These are phyloP conservation scores for Aspergillus unguis DNA, from an alignment of 2,329 filamentous ascomycete species.

Conservation along the genomic window DNA sequence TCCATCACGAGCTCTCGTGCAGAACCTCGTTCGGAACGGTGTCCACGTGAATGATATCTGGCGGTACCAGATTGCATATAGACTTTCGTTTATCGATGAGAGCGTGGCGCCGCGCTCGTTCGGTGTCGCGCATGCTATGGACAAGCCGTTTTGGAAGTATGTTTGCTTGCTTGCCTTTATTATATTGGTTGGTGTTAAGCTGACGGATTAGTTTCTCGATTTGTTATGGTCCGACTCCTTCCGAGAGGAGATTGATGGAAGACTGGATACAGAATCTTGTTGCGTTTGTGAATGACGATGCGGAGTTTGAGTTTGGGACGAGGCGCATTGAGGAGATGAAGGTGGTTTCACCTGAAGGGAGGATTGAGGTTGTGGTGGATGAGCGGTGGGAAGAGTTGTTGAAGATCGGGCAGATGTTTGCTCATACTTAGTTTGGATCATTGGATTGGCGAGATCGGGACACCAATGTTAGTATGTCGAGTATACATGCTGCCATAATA, in stretches of 20 bases:
- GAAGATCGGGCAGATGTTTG: neutral
- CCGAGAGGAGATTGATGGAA: conserved; percentile 37
- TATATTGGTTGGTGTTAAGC: neutral
- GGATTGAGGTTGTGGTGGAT: conserved; percentile 36
- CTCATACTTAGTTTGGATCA: neutral
- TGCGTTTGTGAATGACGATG: conserved; percentile 37
- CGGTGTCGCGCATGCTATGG: conserved; percentile 39
- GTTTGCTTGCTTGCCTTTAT: conserved; percentile 10
- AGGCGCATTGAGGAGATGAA: conserved; percentile 34
- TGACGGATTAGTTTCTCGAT: conserved; percentile 34
- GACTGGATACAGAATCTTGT: conserved; percentile 39
- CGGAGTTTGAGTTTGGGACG: conserved; percentile 34
- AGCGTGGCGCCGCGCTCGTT: conserved; percentile 34
- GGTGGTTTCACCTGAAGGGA: conserved; percentile 32
- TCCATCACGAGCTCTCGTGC: conserved; percentile 18
- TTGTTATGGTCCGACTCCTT: conserved; percentile 35
- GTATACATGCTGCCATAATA: no score
- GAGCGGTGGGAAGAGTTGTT: conserved; percentile 29
- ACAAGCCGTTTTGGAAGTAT: conserved; percentile 46
- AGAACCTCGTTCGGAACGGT: conserved; percentile 28
- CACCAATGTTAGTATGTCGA: no score
- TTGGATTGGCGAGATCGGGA: no score
- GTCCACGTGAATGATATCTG: conserved; percentile 37
- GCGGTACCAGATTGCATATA: conserved; percentile 43
- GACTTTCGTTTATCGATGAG: conserved; percentile 43